These are phyloP conservation scores for Galium porrigens DNA, from an alignment of 305 asterid genomes.

Conservation along the genomic window DNA sequence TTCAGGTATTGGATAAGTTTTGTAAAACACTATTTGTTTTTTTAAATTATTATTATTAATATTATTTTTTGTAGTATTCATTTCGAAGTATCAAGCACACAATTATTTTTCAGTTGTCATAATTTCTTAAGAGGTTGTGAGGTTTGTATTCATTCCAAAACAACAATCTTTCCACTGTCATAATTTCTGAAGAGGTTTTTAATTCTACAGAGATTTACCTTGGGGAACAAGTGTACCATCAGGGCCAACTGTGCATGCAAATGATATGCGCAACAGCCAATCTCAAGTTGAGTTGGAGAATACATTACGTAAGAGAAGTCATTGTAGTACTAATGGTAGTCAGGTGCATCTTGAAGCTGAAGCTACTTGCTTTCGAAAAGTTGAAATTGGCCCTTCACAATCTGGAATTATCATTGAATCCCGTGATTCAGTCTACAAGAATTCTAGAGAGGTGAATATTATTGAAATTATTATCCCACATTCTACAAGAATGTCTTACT, in stretches of 20 bases:
- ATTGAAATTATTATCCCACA: background rate
- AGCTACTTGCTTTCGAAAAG: slow-evolving; percentile 19
- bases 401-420: slow-evolving; percentile 18
- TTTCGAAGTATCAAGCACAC: background rate
- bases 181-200: slow-evolving; percentile 8
- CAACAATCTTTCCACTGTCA: background rate
- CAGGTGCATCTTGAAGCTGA: slow-evolving; percentile 24
- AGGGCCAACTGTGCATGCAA: slow-evolving; percentile 24
- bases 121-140: background rate
- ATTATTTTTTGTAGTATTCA: background rate
- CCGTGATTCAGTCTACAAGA: slow-evolving; percentile 19
- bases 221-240: slow-evolving; percentile 25
- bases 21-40: background rate
- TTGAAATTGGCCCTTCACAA: slow-evolving; percentile 19
- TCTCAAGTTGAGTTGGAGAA: slow-evolving; percentile 31
- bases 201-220: slow-evolving; percentile 36
- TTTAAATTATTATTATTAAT: too few species aligned
- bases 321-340: slow-evolving; percentile 23
- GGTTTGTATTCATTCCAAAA: background rate
- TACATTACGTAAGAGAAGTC: slow-evolving; percentile 31
- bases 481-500: background rate
- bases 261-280: slow-evolving; percentile 27
- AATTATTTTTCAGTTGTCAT: too few species aligned
- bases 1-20: slow-evolving; percentile 47
- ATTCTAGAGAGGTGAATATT: slow-evolving; percentile 37